Percentiles rank a stretch among this genome's conserved stretches.
These are phyloP conservation scores for Wickerhamiella infanticola DNA, from an alignment of 1,139 yeast genomes.

Conservation along the genomic window DNA sequence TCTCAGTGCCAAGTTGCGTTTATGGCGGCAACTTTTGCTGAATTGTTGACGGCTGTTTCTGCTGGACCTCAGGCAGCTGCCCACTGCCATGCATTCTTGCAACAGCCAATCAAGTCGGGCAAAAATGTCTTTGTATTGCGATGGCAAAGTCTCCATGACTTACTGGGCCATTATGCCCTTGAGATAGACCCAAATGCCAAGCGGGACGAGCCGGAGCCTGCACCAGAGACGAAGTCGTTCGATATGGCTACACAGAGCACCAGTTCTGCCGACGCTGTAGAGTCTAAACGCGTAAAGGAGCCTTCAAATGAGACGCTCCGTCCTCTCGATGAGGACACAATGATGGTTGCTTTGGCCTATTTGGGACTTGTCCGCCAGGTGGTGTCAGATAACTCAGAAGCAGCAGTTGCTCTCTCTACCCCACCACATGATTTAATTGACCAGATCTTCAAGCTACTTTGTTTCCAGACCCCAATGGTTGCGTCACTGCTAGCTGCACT, in stretches of 20 bases:
- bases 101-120: background rate
- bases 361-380: constrained; percentile 36
- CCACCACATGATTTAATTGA: constrained; percentile 14
- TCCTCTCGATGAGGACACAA: constrained; percentile 60
- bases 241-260: constrained; percentile 4
- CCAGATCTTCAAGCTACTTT: constrained; percentile 33
- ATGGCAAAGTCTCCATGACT: constrained; percentile 43
- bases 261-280: constrained; percentile 2
- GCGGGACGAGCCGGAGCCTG: background rate
- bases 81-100: background rate
- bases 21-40: constrained; percentile 69
- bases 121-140: constrained; percentile 18
- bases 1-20: constrained; percentile 68
- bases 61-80: constrained; percentile 21
- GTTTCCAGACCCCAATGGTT: constrained; percentile 35
- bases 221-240: constrained; percentile 8
- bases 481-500: constrained; percentile 41
- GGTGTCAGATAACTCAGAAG: constrained; percentile 31
- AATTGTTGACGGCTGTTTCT: constrained; percentile 61
- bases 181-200: constrained; percentile 23
- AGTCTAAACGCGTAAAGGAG: constrained; percentile 11
- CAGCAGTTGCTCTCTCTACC: constrained; percentile 16
- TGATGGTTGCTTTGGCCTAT: constrained; percentile 63
- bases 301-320: constrained; percentile 20
- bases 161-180: constrained; percentile 40